These are phyloP conservation scores for Breviolum minutum DNA, from an alignment of 73 alveolate species.

Conservation along the genomic window DNA sequence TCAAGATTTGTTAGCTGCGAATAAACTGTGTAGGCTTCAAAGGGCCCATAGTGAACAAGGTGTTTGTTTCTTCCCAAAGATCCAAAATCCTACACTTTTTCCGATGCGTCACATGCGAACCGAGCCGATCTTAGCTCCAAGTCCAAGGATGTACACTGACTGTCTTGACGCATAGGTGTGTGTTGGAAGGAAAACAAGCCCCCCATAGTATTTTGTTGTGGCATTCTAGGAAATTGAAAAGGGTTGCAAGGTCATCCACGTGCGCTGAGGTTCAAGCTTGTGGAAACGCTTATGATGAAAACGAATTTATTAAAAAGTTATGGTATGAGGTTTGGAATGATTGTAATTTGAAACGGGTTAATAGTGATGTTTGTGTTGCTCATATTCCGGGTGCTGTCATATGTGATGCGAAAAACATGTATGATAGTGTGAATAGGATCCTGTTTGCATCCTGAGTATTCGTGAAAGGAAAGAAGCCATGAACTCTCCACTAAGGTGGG, in stretches of 20 bases:
- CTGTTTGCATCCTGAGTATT: background rate
- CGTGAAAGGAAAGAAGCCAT: background rate
- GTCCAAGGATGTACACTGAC: conserved; percentile 6
- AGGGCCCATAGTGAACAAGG: background rate
- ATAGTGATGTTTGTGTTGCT: background rate
- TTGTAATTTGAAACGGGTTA: too few species aligned
- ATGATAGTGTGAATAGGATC: background rate
- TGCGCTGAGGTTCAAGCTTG: background rate
- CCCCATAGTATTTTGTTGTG: background rate
- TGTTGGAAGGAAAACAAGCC: background rate
- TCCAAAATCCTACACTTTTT: background rate
- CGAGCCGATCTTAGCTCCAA: background rate
- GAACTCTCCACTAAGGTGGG: background rate
- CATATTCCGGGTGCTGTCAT: background rate
- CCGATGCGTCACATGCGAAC: conserved; percentile 18
- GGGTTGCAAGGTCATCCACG: conserved; percentile 1
- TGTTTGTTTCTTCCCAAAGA: background rate
- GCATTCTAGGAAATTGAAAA: background rate
- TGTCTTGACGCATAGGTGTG: background rate
- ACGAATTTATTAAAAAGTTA: background rate
- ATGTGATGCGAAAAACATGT: background rate
- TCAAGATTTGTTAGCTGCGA: background rate
- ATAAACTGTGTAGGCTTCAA: background rate
- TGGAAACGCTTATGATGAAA: background rate
- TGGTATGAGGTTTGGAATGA: background rate